Evolutionary conservation across 345 rosid genomes (phyloP), one percentile per base, ranked within the genome.

Genomic region (Rubroshorea leprosula): DNA sequence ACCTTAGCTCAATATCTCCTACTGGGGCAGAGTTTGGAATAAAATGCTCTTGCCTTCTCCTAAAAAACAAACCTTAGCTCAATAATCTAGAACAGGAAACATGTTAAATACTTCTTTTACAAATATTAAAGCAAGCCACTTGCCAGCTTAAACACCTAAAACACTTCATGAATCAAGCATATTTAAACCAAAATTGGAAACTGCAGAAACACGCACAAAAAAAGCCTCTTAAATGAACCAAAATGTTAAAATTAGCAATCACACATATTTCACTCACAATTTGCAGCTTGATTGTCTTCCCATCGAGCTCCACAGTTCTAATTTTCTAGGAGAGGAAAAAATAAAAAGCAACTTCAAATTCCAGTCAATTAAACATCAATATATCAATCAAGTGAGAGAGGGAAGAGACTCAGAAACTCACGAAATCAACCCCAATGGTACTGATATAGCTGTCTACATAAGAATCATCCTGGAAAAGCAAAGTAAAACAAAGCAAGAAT

Each of bases 381-480:
- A 48, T 50, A 23, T 35, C 41, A 35, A n/a, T n/a, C 17, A 58
- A 3, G 17, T 16, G 1, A 20, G 23, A 20, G 35, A 16, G 20
- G 1, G 53, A 0, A 54, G 19, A 27, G 49, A 54, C 45, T 57
- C 25, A 54, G 25, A 54, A 52, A 60, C 95, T 82, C 55, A 82
- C 91, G 64, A 87, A 87, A 74, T 87, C 96, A 67, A 87, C 96
- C 65, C 96, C 96, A 49, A 84, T 84, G 60, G 91, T 87, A 47
- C 96, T 87, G 62, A 84, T 87, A 74, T 87, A 87, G 65, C 89
- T 84, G 67, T 87, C 91, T 39, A 87, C 73, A 70, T 87, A 87
- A 24, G 91, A 86, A 77, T 87, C 96, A 70, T 87, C 96, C 96
- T 87, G 80, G 16, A 64, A 58, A 31, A 21, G 6, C 5, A 55